phyloP scores from a whole-genome alignment of 192 early-diverging fungal species.

The Chytriomyces hyalinus region DNA sequence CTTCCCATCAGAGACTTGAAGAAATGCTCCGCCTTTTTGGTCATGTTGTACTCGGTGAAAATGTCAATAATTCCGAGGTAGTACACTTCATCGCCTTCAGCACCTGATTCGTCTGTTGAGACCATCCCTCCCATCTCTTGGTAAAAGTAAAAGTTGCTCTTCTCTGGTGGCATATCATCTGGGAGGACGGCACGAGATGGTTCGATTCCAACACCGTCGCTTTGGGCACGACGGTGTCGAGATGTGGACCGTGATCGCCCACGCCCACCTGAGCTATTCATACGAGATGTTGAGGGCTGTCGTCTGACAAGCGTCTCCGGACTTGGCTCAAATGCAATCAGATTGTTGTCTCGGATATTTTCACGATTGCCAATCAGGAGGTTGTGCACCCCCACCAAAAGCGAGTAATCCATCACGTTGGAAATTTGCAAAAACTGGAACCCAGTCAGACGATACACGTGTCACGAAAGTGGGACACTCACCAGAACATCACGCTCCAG shows the following conservation, averaged over 20 bases:
- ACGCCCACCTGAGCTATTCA: neutral
- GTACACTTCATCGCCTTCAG: constrained; percentile 72
- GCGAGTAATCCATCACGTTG: constrained; percentile 98
- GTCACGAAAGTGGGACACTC: constrained; percentile 20
- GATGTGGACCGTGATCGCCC: neutral
- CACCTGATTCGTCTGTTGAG: constrained; percentile 69
- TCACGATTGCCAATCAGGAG: constrained; percentile 74
- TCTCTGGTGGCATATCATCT: constrained; percentile 41
- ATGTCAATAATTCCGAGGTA: constrained; percentile 99
- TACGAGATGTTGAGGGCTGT: neutral
- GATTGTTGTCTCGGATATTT: constrained; percentile 89
- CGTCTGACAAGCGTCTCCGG: constrained; percentile 35
- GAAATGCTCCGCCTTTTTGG: constrained; percentile 88
- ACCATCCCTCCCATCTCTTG: constrained; percentile 87
- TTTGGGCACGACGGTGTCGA: constrained; percentile 5
- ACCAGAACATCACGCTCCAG: constrained; percentile 81
- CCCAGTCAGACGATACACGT: neutral
- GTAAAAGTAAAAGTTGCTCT: constrained; percentile 83
- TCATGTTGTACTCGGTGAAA: constrained; percentile 88
- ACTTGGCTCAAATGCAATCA: constrained; percentile 80
- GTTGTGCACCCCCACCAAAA: constrained; percentile 92
- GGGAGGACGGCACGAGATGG: constrained; percentile 19
- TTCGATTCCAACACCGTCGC: neutral
- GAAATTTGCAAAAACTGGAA: constrained; percentile 67
- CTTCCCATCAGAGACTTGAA: constrained; percentile 89